A percentile compares a stretch with the other conserved stretches of the same genome.
Evolutionary conservation across 768 basidiomycete genomes (phyloP).

Genomic region (Lyophyllum shimeji): DNA sequence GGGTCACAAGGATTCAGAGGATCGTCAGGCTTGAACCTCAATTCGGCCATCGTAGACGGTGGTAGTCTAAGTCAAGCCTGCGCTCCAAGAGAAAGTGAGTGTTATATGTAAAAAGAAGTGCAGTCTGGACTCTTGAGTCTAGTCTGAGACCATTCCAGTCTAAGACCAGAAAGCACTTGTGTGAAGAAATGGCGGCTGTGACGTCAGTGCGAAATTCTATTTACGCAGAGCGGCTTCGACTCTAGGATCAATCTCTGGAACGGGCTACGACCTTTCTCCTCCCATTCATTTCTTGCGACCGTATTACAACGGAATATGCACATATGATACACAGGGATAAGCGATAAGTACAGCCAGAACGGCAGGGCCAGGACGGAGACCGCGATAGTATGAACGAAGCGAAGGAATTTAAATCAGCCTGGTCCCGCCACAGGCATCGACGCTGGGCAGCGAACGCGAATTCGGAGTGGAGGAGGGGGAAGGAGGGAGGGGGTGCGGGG

Average conservation of each 20-base stretch:
- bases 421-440: no score
- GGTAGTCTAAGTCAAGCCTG: no score
- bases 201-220: no score
- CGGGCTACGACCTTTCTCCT: background rate
- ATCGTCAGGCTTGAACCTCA: constrained; percentile 6
- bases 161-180: no score
- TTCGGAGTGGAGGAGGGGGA: background rate
- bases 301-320: background rate
- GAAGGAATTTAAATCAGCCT: background rate
- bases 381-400: background rate
- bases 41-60: background rate
- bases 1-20: constrained; percentile 10
- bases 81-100: no score
- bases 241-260: no score
- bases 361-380: background rate
- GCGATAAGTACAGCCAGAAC: background rate
- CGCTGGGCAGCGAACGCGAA: background rate
- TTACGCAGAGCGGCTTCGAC: no score
- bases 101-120: no score
- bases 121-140: no score
- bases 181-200: no score
- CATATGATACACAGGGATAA: background rate
- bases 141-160: no score
- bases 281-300: background rate
- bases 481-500: background rate